Percentiles rank a stretch among this genome's conserved stretches.
Conservation (phyloP, 2,329 filamentous ascomycete genomes). For the Colletotrichum spaethianum region DNA sequence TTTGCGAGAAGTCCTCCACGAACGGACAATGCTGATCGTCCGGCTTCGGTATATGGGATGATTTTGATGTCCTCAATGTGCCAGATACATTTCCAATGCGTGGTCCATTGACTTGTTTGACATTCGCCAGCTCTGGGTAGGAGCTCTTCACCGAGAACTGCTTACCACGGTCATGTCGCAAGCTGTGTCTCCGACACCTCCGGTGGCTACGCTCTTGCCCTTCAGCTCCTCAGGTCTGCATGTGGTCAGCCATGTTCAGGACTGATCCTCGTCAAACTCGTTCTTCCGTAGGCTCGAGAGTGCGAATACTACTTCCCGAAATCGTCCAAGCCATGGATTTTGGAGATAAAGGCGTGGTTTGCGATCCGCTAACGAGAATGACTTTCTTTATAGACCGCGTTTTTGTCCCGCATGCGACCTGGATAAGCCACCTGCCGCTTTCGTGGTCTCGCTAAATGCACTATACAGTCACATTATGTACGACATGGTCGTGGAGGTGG, state of each 20-base stretch:
- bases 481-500: slow-evolving; percentile 39
- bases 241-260: neutral
- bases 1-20: slow-evolving; percentile 43
- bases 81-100: slow-evolving; percentile 44
- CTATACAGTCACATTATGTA: slow-evolving; percentile 39
- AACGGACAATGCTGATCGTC: slow-evolving; percentile 43
- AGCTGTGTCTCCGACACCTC: neutral
- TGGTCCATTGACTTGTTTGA: slow-evolving; percentile 42
- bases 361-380: slow-evolving; percentile 44
- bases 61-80: slow-evolving; percentile 44
- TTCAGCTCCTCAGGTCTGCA: slow-evolving; percentile 40
- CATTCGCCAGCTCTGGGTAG: neutral
- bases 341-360: slow-evolving; percentile 37
- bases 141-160: neutral
- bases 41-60: slow-evolving; percentile 43
- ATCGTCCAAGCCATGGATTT: slow-evolving; percentile 41
- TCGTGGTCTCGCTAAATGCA: slow-evolving; percentile 38
- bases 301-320: slow-evolving; percentile 45
- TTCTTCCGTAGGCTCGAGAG: slow-evolving; percentile 46
- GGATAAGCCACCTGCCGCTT: slow-evolving; percentile 42
- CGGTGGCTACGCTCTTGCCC: neutral
- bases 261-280: slow-evolving; percentile 5
- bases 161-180: neutral
- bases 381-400: slow-evolving; percentile 46
- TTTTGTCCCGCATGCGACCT: slow-evolving; percentile 27